Base-by-base conservation (phyloP, 805 yeast genomes). In the Priceomyces melissophilus region DNA sequence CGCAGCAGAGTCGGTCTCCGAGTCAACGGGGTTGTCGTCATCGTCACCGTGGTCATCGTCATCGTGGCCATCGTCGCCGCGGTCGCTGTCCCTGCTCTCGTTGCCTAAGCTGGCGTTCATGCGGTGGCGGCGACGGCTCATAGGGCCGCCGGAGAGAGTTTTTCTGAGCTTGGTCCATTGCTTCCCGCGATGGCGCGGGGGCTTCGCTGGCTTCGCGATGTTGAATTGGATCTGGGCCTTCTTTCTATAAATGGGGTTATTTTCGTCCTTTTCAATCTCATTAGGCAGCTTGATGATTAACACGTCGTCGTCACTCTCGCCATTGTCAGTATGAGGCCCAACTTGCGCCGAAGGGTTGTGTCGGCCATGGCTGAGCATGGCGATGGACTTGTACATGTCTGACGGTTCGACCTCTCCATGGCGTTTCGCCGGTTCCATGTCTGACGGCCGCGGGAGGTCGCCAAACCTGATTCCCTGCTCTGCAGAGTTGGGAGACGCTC, bases 361-460 rank as follows among this genome's bases (percentile, higher is more conserved):
- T 5, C 27, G 17, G 31, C 72, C 68, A 39, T 75, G 72, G 49
- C 84, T 84, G 65, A 90, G 67, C 82, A 89, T 81, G 32, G 88
- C 81, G 50, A 89, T 84, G 3, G 96, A 88, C 67, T 83, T 73
- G 57, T 73, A 83, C 80, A 89, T 82, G 55, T 90, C 96, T 37
- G 84, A 78, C 1, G 96, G 96, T 27, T 84, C 82, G 10, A 86
- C 45, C 29, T 65, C 67, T 33, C 55, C 49, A 5, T 53, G 67
- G 15, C 81, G 39, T 8, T 20, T 20, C 7, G 8, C 4, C 25
- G 25, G n/a, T n/a, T n/a, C 25, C 55, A 15, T 55, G 44, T 69
- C 69, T 8, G 65, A 66, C 0, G 86, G 81, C 30, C 66, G 78
- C 0, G 87, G 87, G 17, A 83, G 63, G 36, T 63, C 64, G 6